These are phyloP conservation scores for Pleoardoris graminearum DNA, from an alignment of 2,329 filamentous ascomycete species.

Conservation along the genomic window DNA sequence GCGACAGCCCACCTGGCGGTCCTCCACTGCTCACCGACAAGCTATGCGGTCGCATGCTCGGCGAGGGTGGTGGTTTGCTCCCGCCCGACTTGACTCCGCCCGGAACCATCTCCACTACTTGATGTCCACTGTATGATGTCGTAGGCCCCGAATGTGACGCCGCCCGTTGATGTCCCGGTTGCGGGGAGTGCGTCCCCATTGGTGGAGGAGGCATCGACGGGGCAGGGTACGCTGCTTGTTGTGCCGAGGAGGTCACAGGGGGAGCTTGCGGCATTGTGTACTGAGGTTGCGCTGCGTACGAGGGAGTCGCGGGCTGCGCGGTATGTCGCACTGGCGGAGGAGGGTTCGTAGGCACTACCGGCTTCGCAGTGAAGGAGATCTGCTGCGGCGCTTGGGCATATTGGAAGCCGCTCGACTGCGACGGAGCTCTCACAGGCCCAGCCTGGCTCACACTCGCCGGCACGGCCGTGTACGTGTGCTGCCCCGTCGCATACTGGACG, in stretches of 20 bases:
- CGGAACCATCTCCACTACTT: slow-evolving; percentile 50
- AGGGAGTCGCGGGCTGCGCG: slow-evolving; percentile 25
- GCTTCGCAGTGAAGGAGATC: slow-evolving; percentile 50
- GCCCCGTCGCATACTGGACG: slow-evolving; percentile 39
- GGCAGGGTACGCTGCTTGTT: slow-evolving; percentile 30
- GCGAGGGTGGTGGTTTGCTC: slow-evolving; percentile 37
- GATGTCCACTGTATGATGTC: slow-evolving; percentile 34
- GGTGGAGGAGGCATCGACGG: slow-evolving; percentile 39
- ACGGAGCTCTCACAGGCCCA: slow-evolving; percentile 26
- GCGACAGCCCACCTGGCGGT: slow-evolving; percentile 42
- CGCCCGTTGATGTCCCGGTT: slow-evolving; percentile 30
- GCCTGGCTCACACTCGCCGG: slow-evolving; percentile 29
- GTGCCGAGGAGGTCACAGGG: slow-evolving; percentile 17
- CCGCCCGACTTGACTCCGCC: slow-evolving; percentile 28
- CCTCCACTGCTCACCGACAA: slow-evolving; percentile 29
- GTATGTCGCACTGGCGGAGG: slow-evolving; percentile 34
- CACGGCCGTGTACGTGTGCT: slow-evolving; percentile 33
- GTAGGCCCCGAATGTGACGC: slow-evolving; percentile 25
- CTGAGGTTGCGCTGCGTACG: slow-evolving; percentile 26
- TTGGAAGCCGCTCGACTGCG: slow-evolving; percentile 32
- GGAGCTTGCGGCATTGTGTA: slow-evolving; percentile 30
- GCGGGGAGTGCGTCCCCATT: slow-evolving; percentile 33
- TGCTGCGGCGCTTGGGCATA: slow-evolving; percentile 48
- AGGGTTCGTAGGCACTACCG: slow-evolving; percentile 29
- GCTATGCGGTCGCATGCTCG: slow-evolving; percentile 39